Evolutionary conservation across 1,284 basidiomycete genomes (phyloP), one percentile per base, ranked within the genome.

Genomic region (Austroboletus niveus): DNA sequence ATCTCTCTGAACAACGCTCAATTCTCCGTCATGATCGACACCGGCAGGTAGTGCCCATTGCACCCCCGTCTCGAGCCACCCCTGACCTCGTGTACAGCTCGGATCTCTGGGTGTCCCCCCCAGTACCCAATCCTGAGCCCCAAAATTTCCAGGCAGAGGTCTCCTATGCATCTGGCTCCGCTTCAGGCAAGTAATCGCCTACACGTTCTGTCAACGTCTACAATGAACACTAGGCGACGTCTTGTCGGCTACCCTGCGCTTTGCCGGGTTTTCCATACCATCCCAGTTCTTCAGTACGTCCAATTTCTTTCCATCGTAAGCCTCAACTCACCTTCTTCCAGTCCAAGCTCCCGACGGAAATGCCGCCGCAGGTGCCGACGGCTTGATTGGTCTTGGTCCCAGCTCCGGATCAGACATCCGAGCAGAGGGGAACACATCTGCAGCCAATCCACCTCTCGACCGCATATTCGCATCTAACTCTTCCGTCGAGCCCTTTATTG

Each of bases 261-360:
- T 87, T 55, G 76, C 77, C 30, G 81, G 77, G 4, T 81, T 77
- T 62, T 71, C 62, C 0, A 71, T 87, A 40, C 58, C 72, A 2
- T 65, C 79, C 38, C 86, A 89, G 59, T 85, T 81, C n/a, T 88
- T 78, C 61, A 74, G 85, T 87, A 52, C 49, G 81, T 69, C 29
- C 4, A 22, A 15, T 41, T 34, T n/a, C 4, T 10, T 17, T 32
- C 32, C 42, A 42, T 41, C 9, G 30, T 39, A 31, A 24, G 27
- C 32, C 2, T 30, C 32, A 20, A 14, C 54, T 51, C 48, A 45
- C 42, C 29, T 9, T 45, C 43, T 34, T 44, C 35, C 39, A 57
- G 51, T 62, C 27, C 41, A 55, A 4, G 68, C 57, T 6, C 51
- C 47, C 50, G 60, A 74, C 2, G 55, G 61, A 3, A 63, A 70